Percentiles rank a stretch among this genome's conserved stretches.
Evolutionary conservation across 352 stramenopile genomes (phyloP).

Genomic region (Phytophthora constricta): DNA sequence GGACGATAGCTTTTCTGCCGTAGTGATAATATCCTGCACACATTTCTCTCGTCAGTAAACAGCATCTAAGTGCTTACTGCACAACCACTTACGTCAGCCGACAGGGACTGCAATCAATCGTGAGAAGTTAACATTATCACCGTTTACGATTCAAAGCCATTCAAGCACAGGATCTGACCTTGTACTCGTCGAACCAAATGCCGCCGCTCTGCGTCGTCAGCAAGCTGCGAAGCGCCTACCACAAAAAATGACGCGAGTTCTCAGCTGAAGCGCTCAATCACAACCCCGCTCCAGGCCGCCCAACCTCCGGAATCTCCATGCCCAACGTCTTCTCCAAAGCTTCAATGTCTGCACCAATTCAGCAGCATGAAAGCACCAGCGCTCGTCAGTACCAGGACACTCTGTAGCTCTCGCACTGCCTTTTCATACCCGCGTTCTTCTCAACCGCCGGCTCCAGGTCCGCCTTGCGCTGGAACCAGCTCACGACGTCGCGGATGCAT

Average conservation of each 20-base stretch:
- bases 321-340: constrained; percentile 72
- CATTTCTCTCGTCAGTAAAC: too few species aligned
- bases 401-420: too few species aligned
- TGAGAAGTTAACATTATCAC: constrained; percentile 4
- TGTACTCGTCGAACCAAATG: constrained; percentile 89
- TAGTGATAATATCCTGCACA: constrained; percentile 62
- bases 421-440: constrained; percentile 57
- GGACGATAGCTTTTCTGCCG: constrained; percentile 49
- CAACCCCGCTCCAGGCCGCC: not conserved
- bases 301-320: constrained; percentile 63
- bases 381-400: not conserved
- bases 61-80: not conserved
- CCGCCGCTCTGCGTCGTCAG: constrained; percentile 78
- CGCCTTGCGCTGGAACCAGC: constrained; percentile 85
- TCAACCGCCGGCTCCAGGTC: constrained; percentile 54
- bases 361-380: not conserved
- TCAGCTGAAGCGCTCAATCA: not conserved
- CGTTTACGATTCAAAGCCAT: not conserved
- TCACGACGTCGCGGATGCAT: constrained; percentile 86
- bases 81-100: constrained; percentile 47
- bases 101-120: constrained; percentile 51
- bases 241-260: not conserved
- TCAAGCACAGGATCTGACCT: constrained; percentile 27
- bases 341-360: constrained; percentile 77
- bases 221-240: constrained; percentile 65